phyloP scores from a whole-genome alignment of 768 basidiomycete genomes.

The Cytidiella melzeri region DNA sequence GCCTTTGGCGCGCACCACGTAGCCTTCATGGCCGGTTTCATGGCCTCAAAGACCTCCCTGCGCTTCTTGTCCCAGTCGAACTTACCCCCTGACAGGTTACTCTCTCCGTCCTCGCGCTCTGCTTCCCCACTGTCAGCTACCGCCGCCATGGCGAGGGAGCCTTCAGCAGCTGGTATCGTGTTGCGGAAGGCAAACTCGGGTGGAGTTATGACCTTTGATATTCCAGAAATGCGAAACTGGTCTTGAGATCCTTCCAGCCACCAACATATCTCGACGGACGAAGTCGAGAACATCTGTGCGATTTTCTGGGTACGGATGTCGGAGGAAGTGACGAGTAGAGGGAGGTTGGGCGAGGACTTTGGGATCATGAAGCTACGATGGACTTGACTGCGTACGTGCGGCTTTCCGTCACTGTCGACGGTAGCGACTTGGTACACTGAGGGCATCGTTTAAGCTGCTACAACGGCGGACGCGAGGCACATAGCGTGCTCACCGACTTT shows the following conservation, averaged over 20 bases:
- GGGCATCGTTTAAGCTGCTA: too few relatives aligned
- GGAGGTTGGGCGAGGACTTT: constrained; percentile 36
- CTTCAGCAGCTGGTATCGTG: background rate
- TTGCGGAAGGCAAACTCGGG: constrained; percentile 31
- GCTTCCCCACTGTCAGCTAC: constrained; percentile 12
- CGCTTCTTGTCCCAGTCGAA: constrained; percentile 69
- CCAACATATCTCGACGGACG: constrained; percentile 61
- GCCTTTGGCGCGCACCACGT: constrained; percentile 57
- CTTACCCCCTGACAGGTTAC: background rate
- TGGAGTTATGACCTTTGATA: constrained; percentile 48
- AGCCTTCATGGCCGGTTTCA: constrained; percentile 62
- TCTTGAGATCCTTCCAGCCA: constrained; percentile 64
- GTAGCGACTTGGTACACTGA: constrained; percentile 61
- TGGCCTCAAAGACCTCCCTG: constrained; percentile 46
- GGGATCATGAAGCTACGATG: constrained; percentile 54
- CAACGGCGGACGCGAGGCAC: too few relatives aligned
- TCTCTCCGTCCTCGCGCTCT: constrained; percentile 1
- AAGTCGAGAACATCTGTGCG: constrained; percentile 42
- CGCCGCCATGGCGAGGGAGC: background rate
- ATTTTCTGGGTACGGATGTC: constrained; percentile 71
- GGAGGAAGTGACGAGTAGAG: constrained; percentile 62
- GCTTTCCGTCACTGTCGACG: constrained; percentile 36
- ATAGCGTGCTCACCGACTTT: constrained; percentile 12
- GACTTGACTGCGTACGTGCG: constrained; percentile 61
- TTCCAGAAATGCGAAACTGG: constrained; percentile 69